Evolutionary conservation across 805 yeast species (phyloP).

Genomic region (Candida pini): DNA sequence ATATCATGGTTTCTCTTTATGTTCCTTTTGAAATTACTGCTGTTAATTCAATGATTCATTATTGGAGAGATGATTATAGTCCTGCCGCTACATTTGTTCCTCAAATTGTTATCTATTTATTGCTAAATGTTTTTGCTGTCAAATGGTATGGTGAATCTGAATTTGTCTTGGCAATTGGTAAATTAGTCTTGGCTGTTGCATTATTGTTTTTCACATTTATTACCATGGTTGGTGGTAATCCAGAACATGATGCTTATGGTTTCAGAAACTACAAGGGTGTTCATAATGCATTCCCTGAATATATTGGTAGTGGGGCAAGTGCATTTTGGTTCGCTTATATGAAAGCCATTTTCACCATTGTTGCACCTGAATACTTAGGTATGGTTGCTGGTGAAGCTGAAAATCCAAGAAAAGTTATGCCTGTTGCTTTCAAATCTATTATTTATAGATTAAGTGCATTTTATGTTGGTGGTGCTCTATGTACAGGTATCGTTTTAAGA

Average conservation of each 20-base stretch:
- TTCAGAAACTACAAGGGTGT: conserved; percentile 23
- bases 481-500: conserved; percentile 73
- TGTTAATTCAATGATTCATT: conserved; percentile 72
- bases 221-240: conserved; percentile 87
- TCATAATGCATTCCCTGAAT: conserved; percentile 45
- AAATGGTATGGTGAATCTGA: conserved; percentile 75
- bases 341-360: conserved; percentile 66
- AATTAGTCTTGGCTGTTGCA: conserved; percentile 70
- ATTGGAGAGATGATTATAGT: conserved; percentile 71
- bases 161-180: conserved; percentile 71
- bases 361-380: conserved; percentile 82
- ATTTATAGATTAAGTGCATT: conserved; percentile 61
- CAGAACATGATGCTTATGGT: conserved; percentile 42
- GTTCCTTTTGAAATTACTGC: conserved; percentile 83
- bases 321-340: conserved; percentile 67
- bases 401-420: conserved; percentile 52
- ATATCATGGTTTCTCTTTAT: conserved; percentile 67
- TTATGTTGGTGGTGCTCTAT: conserved; percentile 68
- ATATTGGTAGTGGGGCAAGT: conserved; percentile 48
- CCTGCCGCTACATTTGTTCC: conserved; percentile 66
- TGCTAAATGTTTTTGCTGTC: conserved; percentile 70
- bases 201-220: conserved; percentile 68
- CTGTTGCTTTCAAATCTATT: conserved; percentile 75
- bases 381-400: conserved; percentile 84
- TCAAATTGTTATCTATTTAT: conserved; percentile 56